phyloP scores from a whole-genome alignment of 176 grass and related monocot genomes.

The Oryza coarctata region DNA sequence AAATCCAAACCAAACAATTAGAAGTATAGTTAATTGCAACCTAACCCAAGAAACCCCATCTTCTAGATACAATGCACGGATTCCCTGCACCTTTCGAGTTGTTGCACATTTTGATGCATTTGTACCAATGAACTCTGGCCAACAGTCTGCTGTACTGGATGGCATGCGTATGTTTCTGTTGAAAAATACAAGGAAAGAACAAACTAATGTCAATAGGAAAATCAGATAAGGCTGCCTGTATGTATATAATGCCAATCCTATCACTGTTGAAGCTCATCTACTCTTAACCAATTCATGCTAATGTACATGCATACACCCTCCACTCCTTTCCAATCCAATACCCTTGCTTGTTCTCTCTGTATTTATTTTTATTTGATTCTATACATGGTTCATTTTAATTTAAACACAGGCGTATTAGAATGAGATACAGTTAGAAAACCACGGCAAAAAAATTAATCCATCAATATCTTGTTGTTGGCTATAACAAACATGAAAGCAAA shows the following conservation, averaged over 20 bases:
- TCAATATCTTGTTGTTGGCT: neutral
- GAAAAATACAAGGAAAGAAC: neutral
- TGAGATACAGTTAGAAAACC: neutral
- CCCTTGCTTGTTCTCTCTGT: neutral
- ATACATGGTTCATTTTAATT: neutral
- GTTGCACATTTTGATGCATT: neutral
- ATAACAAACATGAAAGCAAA: neutral
- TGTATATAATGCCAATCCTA: conserved; percentile 1
- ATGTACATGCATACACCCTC: neutral
- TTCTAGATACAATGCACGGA: neutral
- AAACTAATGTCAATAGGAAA: neutral
- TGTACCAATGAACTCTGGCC: neutral
- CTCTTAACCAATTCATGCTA: conserved; percentile 22
- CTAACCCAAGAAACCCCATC: neutral
- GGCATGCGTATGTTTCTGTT: neutral
- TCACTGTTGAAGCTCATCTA: conserved; percentile 29
- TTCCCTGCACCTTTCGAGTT: neutral
- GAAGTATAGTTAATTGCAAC: neutral
- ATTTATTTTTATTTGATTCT: neutral
- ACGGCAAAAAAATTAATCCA: neutral
- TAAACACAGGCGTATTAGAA: neutral
- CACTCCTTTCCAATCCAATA: neutral
- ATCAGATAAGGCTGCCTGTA: neutral
- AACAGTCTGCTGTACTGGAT: neutral
- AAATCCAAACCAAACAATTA: neutral